Percentiles rank a stretch among this genome's conserved stretches.
Conservation (phyloP, 1,284 basidiomycete species). For the Vanrija sp. region DNA sequence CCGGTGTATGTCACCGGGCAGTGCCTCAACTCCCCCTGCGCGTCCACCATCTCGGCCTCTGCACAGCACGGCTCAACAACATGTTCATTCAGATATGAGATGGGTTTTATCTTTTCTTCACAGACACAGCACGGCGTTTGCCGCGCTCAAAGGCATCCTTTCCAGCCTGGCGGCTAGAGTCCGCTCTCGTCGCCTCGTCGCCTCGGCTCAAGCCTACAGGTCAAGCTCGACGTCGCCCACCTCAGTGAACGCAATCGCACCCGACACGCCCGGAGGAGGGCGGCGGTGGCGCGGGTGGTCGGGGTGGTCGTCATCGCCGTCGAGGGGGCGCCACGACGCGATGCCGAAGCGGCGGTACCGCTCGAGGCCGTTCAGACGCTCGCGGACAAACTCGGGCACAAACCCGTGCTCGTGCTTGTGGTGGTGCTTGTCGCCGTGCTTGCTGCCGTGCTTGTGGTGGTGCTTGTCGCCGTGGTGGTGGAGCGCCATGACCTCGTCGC, state of each 20-base stretch:
- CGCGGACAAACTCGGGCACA: neutral
- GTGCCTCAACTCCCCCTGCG: too few relatives aligned
- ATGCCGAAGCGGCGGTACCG: neutral
- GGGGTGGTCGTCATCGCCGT: neutral
- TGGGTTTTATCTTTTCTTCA: too few relatives aligned
- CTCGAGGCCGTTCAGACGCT: neutral
- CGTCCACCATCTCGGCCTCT: too few relatives aligned
- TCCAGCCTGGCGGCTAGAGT: too few relatives aligned
- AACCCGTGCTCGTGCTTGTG: neutral
- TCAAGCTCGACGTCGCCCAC: conserved; percentile 25
- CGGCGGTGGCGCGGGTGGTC: conserved; percentile 11
- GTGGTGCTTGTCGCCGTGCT: neutral
- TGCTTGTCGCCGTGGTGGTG: neutral
- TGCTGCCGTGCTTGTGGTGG: neutral
- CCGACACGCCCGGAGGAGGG: conserved; percentile 26
- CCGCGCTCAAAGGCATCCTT: too few relatives aligned
- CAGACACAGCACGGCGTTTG: too few relatives aligned
- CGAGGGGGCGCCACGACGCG: conserved; percentile 4
- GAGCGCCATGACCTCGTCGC: neutral
- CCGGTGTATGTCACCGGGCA: too few relatives aligned
- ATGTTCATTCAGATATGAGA: too few relatives aligned
- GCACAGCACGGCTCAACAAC: too few relatives aligned
- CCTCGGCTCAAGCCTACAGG: conserved; percentile 16
- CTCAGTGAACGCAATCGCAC: conserved; percentile 26
- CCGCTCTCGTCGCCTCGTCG: neutral